Evolutionary conservation across 768 basidiomycete species (phyloP), one percentile per base, ranked within the genome.

Genomic region (Mycena galericulata): DNA sequence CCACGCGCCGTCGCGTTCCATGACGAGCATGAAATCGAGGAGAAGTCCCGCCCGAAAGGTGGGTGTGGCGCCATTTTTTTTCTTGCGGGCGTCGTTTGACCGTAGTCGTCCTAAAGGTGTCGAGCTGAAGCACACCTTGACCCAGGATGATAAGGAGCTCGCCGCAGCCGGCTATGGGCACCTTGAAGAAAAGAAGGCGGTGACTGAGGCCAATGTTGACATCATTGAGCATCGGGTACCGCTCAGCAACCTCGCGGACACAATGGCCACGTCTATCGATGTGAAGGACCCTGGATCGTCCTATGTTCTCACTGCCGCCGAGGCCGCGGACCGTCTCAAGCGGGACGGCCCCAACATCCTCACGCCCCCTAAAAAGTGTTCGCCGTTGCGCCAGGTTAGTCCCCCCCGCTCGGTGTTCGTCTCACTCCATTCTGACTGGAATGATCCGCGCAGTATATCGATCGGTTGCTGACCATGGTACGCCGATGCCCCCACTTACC

Each of bases 81-180:
- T n/a, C n/a, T n/a, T n/a, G n/a, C n/a, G 14, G 14, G 1, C 38
- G 12, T 18, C 27, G 40, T 57, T 18, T 68, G 45, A 69, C 55
- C n/a, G n/a, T n/a, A n/a, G n/a, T n/a, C 14, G 26, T 29, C 15
- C 9, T 9, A 22, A 26, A 69, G 68, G 71, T 10, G 71, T 72
- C 57, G 89, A 89, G 74, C 84, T 90, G 86, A 87, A 85, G 66
- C 84, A 86, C 59, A 85, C 89, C 62, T 76, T 90, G 75, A 90
- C 90, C n/a, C 84, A 87, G 72, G 90, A 91, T 74, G 89, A 91
- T 63, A 86, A 83, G 70, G 88, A 89, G 54, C 85, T 92, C 53
- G 88, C 89, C 17, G 88, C 86, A 2, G 90, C 90, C n/a, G 89
- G 89, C 2, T 92, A 92, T 74, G 88, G 88, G 56, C 88, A 90